A percentile compares a stretch with the other conserved stretches of the same genome.
Evolutionary conservation across 768 basidiomycete species (phyloP).

Genomic region (Udeniomyces megalosporus): DNA sequence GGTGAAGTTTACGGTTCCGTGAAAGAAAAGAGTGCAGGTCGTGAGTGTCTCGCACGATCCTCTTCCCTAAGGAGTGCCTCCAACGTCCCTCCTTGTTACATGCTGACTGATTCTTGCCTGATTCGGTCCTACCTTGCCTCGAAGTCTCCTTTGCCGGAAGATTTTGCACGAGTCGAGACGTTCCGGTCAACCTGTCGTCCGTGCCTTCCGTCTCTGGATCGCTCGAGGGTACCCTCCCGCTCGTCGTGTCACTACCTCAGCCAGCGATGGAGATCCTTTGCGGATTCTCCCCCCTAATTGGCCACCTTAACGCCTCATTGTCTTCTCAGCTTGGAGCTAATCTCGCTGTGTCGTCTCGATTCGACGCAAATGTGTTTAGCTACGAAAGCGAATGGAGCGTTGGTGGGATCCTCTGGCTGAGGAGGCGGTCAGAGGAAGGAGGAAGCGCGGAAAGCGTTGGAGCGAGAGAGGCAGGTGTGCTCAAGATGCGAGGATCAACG

Average conservation of each 20-base stretch:
- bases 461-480: conserved; percentile 3
- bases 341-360: conserved; percentile 65
- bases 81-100: not conserved
- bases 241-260: no score
- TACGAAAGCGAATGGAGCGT: conserved; percentile 93
- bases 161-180: not conserved
- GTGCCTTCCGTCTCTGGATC: not conserved
- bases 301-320: conserved; percentile 81
- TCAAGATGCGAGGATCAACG: not conserved
- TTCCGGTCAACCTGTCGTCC: no score
- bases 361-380: conserved; percentile 92
- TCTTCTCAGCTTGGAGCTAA: conserved; percentile 73
- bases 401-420: conserved; percentile 92
- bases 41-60: conserved; percentile 39
- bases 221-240: no score
- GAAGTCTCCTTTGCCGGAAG: not conserved
- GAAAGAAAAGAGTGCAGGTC: conserved; percentile 79
- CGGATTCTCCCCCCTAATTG: conserved; percentile 89
- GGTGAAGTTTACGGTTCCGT: conserved; percentile 88
- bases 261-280: conserved; percentile 91
- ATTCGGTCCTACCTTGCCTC: not conserved
- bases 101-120: not conserved
- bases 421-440: conserved; percentile 29
- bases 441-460: not conserved
- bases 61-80: not conserved